A percentile compares a stretch with the other conserved stretches of the same genome.
Evolutionary conservation across 2,329 filamentous ascomycete species (phyloP).

Genomic region (Xylaria sp.): DNA sequence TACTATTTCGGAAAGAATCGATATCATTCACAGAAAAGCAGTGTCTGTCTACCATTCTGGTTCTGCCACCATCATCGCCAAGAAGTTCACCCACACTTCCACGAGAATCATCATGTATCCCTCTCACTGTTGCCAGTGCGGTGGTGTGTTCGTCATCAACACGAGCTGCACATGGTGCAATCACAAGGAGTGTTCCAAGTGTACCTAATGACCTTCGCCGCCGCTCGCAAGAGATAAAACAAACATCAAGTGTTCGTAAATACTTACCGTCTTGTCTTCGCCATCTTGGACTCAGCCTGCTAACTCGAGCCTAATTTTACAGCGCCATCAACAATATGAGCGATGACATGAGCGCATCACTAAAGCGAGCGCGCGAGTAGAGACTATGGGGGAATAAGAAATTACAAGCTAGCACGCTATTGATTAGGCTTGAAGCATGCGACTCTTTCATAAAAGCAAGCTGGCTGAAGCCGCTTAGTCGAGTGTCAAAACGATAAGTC

Average conservation of each 20-base stretch:
- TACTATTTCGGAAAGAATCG: background rate
- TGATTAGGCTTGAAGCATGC: background rate
- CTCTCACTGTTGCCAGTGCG: conserved; percentile 49
- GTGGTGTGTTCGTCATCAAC: conserved; percentile 49
- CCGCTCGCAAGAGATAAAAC: background rate
- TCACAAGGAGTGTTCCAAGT: conserved; percentile 47
- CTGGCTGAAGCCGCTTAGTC: background rate
- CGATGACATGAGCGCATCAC: background rate
- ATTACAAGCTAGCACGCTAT: background rate
- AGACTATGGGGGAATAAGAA: background rate
- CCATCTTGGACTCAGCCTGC: background rate
- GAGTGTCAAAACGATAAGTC: background rate
- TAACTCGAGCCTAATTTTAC: conserved; percentile 5
- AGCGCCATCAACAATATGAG: background rate
- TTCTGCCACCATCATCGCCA: conserved; percentile 3
- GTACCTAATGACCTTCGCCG: conserved; percentile 35
- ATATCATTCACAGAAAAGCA: conserved; percentile 2
- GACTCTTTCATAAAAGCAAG: background rate
- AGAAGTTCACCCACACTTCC: background rate
- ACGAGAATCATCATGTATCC: conserved; percentile 43
- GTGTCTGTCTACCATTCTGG: conserved; percentile 2
- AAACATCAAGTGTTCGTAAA: conserved; percentile 6
- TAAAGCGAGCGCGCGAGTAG: background rate
- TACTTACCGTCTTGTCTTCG: background rate
- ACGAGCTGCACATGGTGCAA: conserved; percentile 49